Evolutionary conservation across 768 basidiomycete genomes (phyloP).

Genomic region (Russula virescens): DNA sequence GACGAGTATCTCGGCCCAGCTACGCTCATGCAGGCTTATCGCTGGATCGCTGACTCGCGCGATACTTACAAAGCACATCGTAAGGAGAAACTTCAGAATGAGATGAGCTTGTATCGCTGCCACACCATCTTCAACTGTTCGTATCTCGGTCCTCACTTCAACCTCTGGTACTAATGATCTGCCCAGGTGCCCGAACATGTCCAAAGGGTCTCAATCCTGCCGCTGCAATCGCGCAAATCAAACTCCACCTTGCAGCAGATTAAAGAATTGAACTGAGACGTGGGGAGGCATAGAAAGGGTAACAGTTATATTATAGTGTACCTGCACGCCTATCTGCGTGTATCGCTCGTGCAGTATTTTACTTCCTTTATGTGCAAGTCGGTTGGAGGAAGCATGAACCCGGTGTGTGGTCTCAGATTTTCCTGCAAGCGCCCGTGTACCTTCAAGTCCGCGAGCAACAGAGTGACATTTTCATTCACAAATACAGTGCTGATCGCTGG

Average conservation of each 20-base stretch:
- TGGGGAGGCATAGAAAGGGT: neutral
- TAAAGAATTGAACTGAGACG: conserved; percentile 31
- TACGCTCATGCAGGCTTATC: conserved; percentile 92
- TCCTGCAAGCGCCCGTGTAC: neutral
- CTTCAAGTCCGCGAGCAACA: neutral
- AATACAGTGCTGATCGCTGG: neutral
- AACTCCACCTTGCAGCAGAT: conserved; percentile 79
- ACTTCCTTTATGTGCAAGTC: conserved; percentile 2
- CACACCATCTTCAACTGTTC: conserved; percentile 97
- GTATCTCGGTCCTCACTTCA: conserved; percentile 27
- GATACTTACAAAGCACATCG: conserved; percentile 74
- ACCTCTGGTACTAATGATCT: neutral
- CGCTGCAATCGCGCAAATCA: conserved; percentile 88
- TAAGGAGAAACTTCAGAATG: conserved; percentile 91
- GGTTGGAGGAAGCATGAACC: conserved; percentile 2
- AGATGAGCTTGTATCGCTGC: conserved; percentile 94
- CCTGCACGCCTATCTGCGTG: conserved; percentile 5
- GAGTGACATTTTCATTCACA: neutral
- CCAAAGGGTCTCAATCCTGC: conserved; percentile 96
- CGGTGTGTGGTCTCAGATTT: neutral
- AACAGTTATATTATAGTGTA: neutral
- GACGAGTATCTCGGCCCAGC: conserved; percentile 98
- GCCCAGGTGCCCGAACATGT: conserved; percentile 84
- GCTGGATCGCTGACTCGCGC: conserved; percentile 98
- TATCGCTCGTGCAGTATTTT: neutral